Base-by-base conservation (phyloP, 202 grass and related monocot genomes). In the Hordeum pubiflorum region DNA sequence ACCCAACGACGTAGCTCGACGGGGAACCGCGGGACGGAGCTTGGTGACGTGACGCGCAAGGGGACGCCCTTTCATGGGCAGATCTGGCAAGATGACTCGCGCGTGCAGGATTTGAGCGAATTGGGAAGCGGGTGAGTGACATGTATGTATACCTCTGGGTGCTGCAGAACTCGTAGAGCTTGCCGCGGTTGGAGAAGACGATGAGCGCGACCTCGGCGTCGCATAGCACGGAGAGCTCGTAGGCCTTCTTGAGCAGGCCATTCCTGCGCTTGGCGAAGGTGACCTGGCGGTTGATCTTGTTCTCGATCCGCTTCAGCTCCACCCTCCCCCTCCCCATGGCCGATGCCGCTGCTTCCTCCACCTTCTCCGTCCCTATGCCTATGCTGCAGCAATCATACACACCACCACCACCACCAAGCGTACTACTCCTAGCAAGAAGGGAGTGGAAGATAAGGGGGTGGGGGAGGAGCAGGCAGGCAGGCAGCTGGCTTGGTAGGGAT, bases 101-200 rank as follows among this genome's bases (percentile, higher is more conserved):
- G 5, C 34, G 27, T 10, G 64, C 7, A n/a, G 6, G 50, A 54
- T n/a, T 2, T 1, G 37, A 2, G n/a, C 17, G 69, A 2, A 13
- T 13, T 7, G 50, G 6, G 6, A n/a, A 54, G 55, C 11, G 66
- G 22, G 10, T 21, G 17, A 5, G 52, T 55, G 9, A 21, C n/a
- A 10, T 58, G 10, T 11, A 5, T 8, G 0, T 36, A 29, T 85
- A 86, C 88, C 88, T 87, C 34, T 86, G 84, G 7, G 79, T 83
- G 88, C 88, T 90, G 84, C 73, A 86, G 78, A 89, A 89, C 78
- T 89, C 82, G 37, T 78, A 89, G 78, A 89, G 87, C 73, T 85
- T 85, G 34, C 87, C 82, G 66, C 66, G 82, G 87, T 72, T 85
- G 82, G 87, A 89, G 82, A 89, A 89, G 87, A 89, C 72, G 78